Evolutionary conservation across 768 basidiomycete genomes (phyloP).

Genomic region (Panus rudis): DNA sequence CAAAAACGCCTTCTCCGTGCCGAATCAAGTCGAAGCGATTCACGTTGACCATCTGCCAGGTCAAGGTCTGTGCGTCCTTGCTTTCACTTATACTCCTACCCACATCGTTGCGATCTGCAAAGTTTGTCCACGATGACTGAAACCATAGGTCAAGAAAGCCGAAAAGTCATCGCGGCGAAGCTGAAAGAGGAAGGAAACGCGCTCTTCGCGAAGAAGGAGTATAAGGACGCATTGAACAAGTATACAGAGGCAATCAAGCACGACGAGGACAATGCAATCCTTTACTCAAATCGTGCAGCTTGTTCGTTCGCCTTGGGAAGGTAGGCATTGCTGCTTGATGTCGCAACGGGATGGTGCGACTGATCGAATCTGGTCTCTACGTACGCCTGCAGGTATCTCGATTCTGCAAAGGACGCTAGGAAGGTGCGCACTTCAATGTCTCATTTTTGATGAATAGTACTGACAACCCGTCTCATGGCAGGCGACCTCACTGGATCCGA

Average conservation of each 20-base stretch:
- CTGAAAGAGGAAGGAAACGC: conserved; percentile 35
- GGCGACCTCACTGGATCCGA: conserved; percentile 33
- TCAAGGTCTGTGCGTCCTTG: too few species aligned
- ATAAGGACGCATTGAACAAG: conserved; percentile 28
- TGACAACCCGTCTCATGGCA: neutral
- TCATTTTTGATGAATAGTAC: neutral
- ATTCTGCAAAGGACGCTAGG: neutral
- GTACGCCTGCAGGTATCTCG: neutral
- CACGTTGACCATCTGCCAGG: too few species aligned
- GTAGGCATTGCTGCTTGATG: conserved; percentile 15
- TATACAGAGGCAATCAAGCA: conserved; percentile 36
- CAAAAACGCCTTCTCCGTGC: too few species aligned
- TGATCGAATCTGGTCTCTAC: neutral
- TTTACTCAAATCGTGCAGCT: conserved; percentile 40
- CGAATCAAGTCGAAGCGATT: too few species aligned
- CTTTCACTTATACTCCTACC: too few species aligned
- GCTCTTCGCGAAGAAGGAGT: conserved; percentile 27
- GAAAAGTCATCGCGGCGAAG: neutral
- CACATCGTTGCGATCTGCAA: too few species aligned
- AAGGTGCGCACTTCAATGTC: neutral
- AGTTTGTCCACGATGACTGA: too few species aligned
- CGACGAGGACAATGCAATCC: conserved; percentile 30
- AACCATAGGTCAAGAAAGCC: too few species aligned
- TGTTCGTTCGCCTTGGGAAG: conserved; percentile 29
- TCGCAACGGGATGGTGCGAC: neutral